Evolutionary conservation across 2,329 filamentous ascomycete genomes (phyloP), one percentile per base, ranked within the genome.

Genomic region (Talaromyces sp.): DNA sequence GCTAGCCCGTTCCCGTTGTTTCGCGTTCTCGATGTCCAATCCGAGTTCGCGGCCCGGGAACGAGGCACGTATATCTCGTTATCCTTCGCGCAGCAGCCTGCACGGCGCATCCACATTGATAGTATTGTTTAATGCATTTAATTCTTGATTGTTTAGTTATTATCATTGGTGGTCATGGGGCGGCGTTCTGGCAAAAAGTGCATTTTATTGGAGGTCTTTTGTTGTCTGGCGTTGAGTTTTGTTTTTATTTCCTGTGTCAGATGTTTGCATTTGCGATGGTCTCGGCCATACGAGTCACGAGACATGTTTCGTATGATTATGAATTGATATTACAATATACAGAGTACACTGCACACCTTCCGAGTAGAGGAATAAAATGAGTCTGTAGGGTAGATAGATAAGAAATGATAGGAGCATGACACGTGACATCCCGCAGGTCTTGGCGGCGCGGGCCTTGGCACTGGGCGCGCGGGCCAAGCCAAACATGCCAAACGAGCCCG

Each of bases 1-100:
- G 76, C 23, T 71, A 60, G 42, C 59, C 27, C 72, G 63, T 23
- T 67, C 27, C n/a, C 63, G 57, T 57, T 56, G 3, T 56, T 4
- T 40, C 44, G 44, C 44, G 44, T 47, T 47, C 44, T 47, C 44
- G 44, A 47, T 47, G 44, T 47, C 44, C 44, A 47, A 8, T 27
- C 44, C 44, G 44, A 47, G 44, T 27, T 42, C 40, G 40, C 18
- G 23, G 23, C 4, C 10, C 7, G 42, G 23, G 18, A 9, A 18
- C 10, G 4, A 42, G n/a, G 44, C 18, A 5, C 4, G n/a, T 47
- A 47, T 47, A 9, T 47, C 7, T 18, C 23, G 44, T 27, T 47
- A 18, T 47, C 18, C 44, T 23, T 47, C 23, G 44, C n/a, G 23
- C 44, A 47, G 44, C 44, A 47, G n/a, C 44, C 36, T n/a, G 14